Evolutionary conservation across 2,329 filamentous ascomycete species (phyloP).

Genomic region (Talaromyces sp.): DNA sequence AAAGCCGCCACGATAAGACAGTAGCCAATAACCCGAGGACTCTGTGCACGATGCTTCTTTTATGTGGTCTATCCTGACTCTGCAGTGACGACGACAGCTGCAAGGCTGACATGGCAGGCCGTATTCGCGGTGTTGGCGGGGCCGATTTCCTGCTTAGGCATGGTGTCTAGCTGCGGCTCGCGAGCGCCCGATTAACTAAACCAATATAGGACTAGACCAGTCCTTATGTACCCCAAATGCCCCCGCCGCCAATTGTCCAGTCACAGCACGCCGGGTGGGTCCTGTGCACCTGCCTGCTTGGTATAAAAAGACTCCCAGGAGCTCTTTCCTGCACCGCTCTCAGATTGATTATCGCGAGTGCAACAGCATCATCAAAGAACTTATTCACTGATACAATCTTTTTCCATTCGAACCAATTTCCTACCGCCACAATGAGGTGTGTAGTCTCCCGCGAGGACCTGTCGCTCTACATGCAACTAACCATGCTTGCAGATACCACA

Average conservation of each 20-base stretch:
- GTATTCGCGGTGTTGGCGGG: neutral
- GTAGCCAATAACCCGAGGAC: neutral
- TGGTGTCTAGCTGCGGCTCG: neutral
- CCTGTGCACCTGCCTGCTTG: neutral
- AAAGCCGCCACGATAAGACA: neutral
- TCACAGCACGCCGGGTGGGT: neutral
- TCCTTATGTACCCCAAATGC: neutral
- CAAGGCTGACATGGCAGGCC: neutral
- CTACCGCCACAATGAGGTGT: neutral
- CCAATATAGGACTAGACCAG: neutral
- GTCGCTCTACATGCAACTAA: neutral
- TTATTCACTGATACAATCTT: neutral
- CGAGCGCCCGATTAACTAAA: neutral
- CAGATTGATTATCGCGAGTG: neutral
- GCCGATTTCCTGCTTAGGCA: neutral
- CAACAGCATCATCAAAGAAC: neutral
- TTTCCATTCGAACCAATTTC: neutral
- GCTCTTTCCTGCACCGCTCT: neutral
- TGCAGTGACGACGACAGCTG: neutral
- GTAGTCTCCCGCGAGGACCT: neutral
- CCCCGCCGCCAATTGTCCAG: neutral
- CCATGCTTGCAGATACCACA: slow-evolving; percentile 51
- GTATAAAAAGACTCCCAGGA: neutral
- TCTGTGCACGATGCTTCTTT: neutral
- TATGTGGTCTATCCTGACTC: neutral